Evolutionary conservation across 805 yeast genomes (phyloP).

Genomic region (Myxozyma vanderwaltii): DNA sequence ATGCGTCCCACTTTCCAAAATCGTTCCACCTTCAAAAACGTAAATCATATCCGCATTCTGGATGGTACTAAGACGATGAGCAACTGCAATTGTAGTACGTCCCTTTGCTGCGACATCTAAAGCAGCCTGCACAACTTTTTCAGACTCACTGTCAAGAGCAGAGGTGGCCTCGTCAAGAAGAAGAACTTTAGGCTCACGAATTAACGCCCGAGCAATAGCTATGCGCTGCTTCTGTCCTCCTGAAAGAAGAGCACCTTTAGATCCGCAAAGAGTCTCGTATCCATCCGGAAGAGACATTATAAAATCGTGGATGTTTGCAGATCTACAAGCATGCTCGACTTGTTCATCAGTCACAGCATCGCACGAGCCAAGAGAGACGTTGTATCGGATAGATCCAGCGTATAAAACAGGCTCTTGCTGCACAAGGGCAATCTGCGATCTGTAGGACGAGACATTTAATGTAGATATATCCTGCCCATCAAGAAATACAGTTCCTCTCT

Average conservation of each 20-base stretch:
- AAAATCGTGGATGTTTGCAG: constrained; percentile 57
- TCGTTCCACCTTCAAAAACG: constrained; percentile 56
- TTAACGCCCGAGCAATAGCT: constrained; percentile 64
- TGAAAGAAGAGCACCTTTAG: constrained; percentile 55
- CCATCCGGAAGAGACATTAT: constrained; percentile 56
- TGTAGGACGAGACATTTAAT: constrained; percentile 53
- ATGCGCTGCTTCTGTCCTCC: constrained; percentile 69
- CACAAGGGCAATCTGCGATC: constrained; percentile 59
- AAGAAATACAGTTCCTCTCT: constrained; percentile 52
- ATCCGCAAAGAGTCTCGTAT: constrained; percentile 53
- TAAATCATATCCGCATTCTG: constrained; percentile 55
- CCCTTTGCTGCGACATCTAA: constrained; percentile 59
- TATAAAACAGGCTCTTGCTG: constrained; percentile 63
- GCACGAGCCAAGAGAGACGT: constrained; percentile 52
- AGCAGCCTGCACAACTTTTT: constrained; percentile 64
- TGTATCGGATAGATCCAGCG: constrained; percentile 78
- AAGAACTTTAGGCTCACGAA: constrained; percentile 57
- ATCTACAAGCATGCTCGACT: constrained; percentile 48
- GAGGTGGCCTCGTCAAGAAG: constrained; percentile 62
- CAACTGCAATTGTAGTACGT: constrained; percentile 74
- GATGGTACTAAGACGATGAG: constrained; percentile 70
- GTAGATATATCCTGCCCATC: constrained; percentile 56
- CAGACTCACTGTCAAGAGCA: constrained; percentile 61
- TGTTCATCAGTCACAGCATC: constrained; percentile 44
- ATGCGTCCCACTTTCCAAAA: constrained; percentile 56